Conservation (phyloP, 2,329 filamentous ascomycete genomes). For the Penicillium sp. region DNA sequence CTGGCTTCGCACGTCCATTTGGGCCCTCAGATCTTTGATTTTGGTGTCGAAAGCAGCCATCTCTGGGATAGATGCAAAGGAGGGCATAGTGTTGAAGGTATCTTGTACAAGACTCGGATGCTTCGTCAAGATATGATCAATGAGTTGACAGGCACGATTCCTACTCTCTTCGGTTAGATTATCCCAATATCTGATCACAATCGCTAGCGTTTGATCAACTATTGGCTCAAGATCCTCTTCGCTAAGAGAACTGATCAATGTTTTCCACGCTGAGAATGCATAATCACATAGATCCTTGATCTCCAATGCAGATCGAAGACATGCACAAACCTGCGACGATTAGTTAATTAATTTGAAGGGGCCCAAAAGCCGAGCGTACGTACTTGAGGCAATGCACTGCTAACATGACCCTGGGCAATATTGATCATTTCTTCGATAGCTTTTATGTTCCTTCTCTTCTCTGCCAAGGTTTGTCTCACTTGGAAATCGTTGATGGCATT, state of each 20-base stretch:
- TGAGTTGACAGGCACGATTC: conserved; percentile 59
- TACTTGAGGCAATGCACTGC: conserved; percentile 74
- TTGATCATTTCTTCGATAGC: conserved; percentile 87
- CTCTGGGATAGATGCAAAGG: conserved; percentile 67
- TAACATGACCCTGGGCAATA: conserved; percentile 69
- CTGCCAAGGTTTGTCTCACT: conserved; percentile 57
- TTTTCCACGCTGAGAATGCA: conserved; percentile 80
- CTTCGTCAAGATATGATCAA: conserved; percentile 64
- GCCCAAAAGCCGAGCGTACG: not conserved
- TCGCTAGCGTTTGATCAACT: conserved; percentile 84
- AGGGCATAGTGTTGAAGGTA: conserved; percentile 74
- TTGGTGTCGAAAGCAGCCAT: conserved; percentile 67
- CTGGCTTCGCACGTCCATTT: conserved; percentile 64
- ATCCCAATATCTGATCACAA: conserved; percentile 79
- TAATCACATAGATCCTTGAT: conserved; percentile 71
- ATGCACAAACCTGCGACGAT: conserved; percentile 61
- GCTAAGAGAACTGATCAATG: conserved; percentile 71
- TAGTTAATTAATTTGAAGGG: not conserved
- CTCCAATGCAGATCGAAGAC: conserved; percentile 77
- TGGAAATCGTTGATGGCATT: conserved; percentile 70
- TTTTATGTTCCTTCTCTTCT: conserved; percentile 74
- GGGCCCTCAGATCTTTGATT: conserved; percentile 63
- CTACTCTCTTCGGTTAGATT: conserved; percentile 62
- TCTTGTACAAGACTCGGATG: conserved; percentile 62
- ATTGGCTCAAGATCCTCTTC: conserved; percentile 76